Evolutionary conservation across 306 rosid species (phyloP).

Genomic region (Vicia villosa): DNA sequence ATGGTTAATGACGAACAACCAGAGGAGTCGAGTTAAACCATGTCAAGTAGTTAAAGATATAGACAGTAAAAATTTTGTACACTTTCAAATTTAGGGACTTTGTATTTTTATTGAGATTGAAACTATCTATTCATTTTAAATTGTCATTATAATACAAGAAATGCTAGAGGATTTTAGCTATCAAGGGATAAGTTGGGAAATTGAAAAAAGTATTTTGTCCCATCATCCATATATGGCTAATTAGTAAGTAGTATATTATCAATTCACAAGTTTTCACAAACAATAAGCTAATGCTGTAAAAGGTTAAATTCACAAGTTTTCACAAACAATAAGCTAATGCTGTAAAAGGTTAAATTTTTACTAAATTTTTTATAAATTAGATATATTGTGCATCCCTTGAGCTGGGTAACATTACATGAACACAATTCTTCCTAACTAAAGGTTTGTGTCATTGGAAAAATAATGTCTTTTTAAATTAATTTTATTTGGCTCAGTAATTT

Average conservation of each 20-base stretch:
- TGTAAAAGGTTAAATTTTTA: too few relatives aligned
- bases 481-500: too few relatives aligned
- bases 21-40: slow-evolving; percentile 30
- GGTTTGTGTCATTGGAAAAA: too few relatives aligned
- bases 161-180: background rate
- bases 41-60: slow-evolving; percentile 36
- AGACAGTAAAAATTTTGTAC: slow-evolving; percentile 41
- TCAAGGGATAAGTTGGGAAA: background rate
- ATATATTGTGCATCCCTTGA: too few relatives aligned
- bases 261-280: background rate
- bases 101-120: slow-evolving; percentile 19
- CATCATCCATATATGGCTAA: background rate
- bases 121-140: background rate
- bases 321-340: too few relatives aligned
- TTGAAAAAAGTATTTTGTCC: background rate
- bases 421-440: too few relatives aligned
- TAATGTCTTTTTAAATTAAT: too few relatives aligned
- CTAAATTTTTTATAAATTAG: too few relatives aligned
- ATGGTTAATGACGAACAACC: background rate
- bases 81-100: slow-evolving; percentile 32
- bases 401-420: too few relatives aligned
- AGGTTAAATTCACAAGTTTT: background rate
- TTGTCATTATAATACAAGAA: background rate
- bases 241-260: background rate
- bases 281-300: too few relatives aligned